Conservation (phyloP, 2,329 filamentous ascomycete genomes). For the Zelopaecilomyces penicillatus region DNA sequence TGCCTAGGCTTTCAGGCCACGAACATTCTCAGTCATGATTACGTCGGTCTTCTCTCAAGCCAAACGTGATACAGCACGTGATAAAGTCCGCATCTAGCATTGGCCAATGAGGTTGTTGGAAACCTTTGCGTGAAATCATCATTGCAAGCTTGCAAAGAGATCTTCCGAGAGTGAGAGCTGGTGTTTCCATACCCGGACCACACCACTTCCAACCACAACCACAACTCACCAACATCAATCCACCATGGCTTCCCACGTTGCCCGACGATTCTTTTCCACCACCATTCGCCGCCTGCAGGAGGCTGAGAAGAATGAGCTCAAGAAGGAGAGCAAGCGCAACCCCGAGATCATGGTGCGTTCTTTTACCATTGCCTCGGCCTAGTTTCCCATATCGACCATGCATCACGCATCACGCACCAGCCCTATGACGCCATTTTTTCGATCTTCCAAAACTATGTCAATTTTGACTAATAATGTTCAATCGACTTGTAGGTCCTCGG, state of each 20-base stretch:
- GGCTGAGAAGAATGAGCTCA: slow-evolving; percentile 38
- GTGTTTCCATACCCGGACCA: slow-evolving; percentile 3
- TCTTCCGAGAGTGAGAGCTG: background rate
- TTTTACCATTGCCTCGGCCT: no score
- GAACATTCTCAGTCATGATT: no score
- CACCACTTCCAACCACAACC: slow-evolving; percentile 12
- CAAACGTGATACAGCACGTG: slow-evolving; percentile 14
- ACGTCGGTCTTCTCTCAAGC: no score
- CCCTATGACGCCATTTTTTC: no score
- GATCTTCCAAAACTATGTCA: slow-evolving; percentile 8
- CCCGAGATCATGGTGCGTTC: slow-evolving; percentile 36
- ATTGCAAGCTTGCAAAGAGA: slow-evolving; percentile 14
- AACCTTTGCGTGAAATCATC: slow-evolving; percentile 8
- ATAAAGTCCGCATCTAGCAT: slow-evolving; percentile 16
- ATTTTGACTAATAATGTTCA: background rate
- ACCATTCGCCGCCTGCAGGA: slow-evolving; percentile 42
- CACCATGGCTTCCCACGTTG: slow-evolving; percentile 48
- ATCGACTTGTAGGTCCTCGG: slow-evolving; percentile 63
- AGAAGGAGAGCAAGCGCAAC: slow-evolving; percentile 50
- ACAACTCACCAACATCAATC: slow-evolving; percentile 12
- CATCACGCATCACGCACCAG: slow-evolving; percentile 1
- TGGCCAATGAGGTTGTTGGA: slow-evolving; percentile 19
- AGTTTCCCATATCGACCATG: slow-evolving; percentile 15
- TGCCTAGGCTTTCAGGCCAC: background rate
- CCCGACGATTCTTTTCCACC: slow-evolving; percentile 49